Percentiles rank a stretch among this genome's conserved stretches.
phyloP scores from a whole-genome alignment of 23 red algal species.

The Gracilariopsis chorda region DNA sequence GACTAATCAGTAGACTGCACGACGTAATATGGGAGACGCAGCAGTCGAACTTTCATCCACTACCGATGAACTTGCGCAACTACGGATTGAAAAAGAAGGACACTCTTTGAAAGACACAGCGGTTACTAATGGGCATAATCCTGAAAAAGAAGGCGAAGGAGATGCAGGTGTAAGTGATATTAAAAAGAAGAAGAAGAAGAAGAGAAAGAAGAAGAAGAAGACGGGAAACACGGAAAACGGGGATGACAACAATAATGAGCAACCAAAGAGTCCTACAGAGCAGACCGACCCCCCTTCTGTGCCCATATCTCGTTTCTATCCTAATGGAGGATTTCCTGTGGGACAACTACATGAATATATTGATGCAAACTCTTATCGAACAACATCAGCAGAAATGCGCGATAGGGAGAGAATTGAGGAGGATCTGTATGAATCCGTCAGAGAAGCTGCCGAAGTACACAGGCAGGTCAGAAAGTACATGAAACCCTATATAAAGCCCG shows the following conservation, averaged over 20 bases:
- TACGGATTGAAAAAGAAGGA: background rate
- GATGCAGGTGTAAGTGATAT: background rate
- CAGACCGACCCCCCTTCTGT: constrained; percentile 87
- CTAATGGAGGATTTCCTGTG: constrained; percentile 64
- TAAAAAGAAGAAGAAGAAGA: constrained; percentile 70
- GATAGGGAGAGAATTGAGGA: constrained; percentile 82
- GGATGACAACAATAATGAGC: background rate
- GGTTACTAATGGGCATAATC: background rate
- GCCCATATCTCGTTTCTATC: constrained; percentile 69
- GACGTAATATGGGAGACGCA: constrained; percentile 20
- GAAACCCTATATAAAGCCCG: constrained; percentile 86
- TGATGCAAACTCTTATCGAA: constrained; percentile 81
- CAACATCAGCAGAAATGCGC: constrained; percentile 78
- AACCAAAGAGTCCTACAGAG: background rate
- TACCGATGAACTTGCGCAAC: constrained; percentile 14
- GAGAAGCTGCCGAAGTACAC: constrained; percentile 87
- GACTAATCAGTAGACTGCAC: background rate
- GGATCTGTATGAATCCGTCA: constrained; percentile 71
- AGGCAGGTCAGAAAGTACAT: constrained; percentile 91
- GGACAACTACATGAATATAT: constrained; percentile 83
- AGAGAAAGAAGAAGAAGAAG: constrained; percentile 80
- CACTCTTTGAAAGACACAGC: background rate
- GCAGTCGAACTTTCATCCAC: constrained; percentile 9
- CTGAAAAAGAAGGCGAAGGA: background rate
- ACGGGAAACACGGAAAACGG: constrained; percentile 3